Evolutionary conservation across 345 rosid species (phyloP), one percentile per base, ranked within the genome.

Genomic region (Camelina hispida): DNA sequence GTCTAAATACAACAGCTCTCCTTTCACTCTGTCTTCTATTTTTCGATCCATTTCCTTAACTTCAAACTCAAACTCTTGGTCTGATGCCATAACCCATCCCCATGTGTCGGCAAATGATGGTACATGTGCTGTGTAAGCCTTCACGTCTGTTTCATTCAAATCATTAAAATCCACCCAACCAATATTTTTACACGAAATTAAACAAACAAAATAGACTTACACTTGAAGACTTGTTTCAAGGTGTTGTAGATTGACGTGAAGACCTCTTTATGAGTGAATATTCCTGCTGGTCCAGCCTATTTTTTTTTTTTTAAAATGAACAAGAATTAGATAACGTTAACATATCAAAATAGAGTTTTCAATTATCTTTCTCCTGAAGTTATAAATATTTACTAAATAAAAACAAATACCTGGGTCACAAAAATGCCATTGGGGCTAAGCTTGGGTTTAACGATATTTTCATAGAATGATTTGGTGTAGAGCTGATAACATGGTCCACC

Each of bases 71-170:
- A 94, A 83, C 8, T 95, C 95, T 56, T 91, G 81, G 61, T 94
- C 98, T 0, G 98, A 91, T 22, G 97, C 98, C 97, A 94, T 91
- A 48, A 91, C 94, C 98, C 98, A 94, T 72, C 98, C 97, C 98
- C 98, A 94, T 3, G 97, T 94, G 59, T 94, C 97, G 6, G 98
- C 97, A 76, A 91, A 94, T 50, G 98, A 94, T 23, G 98, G 98
- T 15, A 94, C 93, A 28, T 94, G 98, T 66, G 97, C 97, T 35
- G 91, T 88, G 81, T 91, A 94, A 15, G 96, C 90, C 64, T 82
- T 78, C 66, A 91, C 98, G 75, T 89, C 98, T 94, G 86, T 83
- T 71, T 47, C 25, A 53, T 48, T 50, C 34, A 1, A 16, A 14
- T 28, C 47, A 37, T 70, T 37, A 53, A 57, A 72, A 57, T 40